These are phyloP conservation scores for Cytidiella melzeri DNA, from an alignment of 768 basidiomycete genomes.

Conservation along the genomic window DNA sequence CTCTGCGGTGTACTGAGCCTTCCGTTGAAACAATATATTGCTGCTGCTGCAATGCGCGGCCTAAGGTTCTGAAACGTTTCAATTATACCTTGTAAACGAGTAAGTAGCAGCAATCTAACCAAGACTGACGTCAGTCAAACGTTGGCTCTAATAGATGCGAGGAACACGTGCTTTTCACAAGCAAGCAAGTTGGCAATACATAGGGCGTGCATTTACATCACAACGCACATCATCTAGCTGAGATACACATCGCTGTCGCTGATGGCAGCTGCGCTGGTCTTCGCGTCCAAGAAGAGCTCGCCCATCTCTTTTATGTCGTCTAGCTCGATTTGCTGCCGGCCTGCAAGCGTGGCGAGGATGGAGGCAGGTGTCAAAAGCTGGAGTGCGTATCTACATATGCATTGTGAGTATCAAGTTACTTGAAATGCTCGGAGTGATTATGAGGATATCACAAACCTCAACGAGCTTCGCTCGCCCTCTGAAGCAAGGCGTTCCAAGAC, in stretches of 20 bases:
- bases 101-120: too few relatives aligned
- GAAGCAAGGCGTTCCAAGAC: slow-evolving; percentile 77
- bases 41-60: too few relatives aligned
- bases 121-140: too few relatives aligned
- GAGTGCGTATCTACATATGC: slow-evolving; percentile 72
- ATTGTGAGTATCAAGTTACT: slow-evolving; percentile 6
- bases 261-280: slow-evolving; percentile 41
- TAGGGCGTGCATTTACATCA: too few relatives aligned
- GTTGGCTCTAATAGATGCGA: too few relatives aligned
- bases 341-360: slow-evolving; percentile 73
- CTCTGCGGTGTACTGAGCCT: too few relatives aligned
- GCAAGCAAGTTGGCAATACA: too few relatives aligned
- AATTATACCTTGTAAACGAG: too few relatives aligned
- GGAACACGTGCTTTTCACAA: too few relatives aligned
- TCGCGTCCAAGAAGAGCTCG: slow-evolving; percentile 93
- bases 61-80: too few relatives aligned
- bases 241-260: slow-evolving; percentile 1
- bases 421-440: not conserved
- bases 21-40: too few relatives aligned
- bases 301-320: slow-evolving; percentile 94
- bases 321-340: slow-evolving; percentile 72
- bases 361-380: slow-evolving; percentile 89
- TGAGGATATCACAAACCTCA: slow-evolving; percentile 45
- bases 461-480: slow-evolving; percentile 76
- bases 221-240: too few relatives aligned